Evolutionary conservation across 495 filamentous ascomycete species (phyloP).

Genomic region (Tetracladium setigerum): DNA sequence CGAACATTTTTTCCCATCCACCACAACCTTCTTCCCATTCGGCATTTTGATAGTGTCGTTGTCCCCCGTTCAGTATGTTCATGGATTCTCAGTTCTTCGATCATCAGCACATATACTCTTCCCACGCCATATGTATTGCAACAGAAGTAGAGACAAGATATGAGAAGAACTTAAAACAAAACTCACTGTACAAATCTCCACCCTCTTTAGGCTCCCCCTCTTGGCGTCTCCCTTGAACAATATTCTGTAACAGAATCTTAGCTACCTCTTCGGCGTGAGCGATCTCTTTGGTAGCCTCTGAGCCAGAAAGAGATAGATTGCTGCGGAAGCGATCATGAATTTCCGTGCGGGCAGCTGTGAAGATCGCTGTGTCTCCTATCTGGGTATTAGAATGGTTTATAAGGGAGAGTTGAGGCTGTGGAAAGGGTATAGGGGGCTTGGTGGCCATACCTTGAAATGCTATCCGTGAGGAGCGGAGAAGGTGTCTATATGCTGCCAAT

Average conservation of each 20-base stretch:
- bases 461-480: slow-evolving; percentile 74
- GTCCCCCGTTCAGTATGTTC: slow-evolving; percentile 86
- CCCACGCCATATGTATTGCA: background rate
- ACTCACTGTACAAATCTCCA: slow-evolving; percentile 57
- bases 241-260: slow-evolving; percentile 68
- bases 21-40: slow-evolving; percentile 31
- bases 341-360: slow-evolving; percentile 60
- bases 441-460: slow-evolving; percentile 67
- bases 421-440: background rate
- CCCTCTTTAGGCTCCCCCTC: slow-evolving; percentile 43
- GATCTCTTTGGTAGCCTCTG: slow-evolving; percentile 44
- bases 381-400: background rate
- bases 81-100: slow-evolving; percentile 75
- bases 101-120: background rate
- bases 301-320: slow-evolving; percentile 48
- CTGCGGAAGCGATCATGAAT: slow-evolving; percentile 65
- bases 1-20: slow-evolving; percentile 38
- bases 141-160: background rate
- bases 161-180: background rate
- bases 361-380: slow-evolving; percentile 56
- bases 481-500: slow-evolving; percentile 68
- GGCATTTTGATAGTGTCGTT: slow-evolving; percentile 75
- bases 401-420: slow-evolving; percentile 4
- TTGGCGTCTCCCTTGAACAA: slow-evolving; percentile 71
- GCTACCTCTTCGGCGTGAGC: slow-evolving; percentile 79